Conservation (phyloP, 2,329 filamentous ascomycete species). For the Fusarium sterilihyphosum region DNA sequence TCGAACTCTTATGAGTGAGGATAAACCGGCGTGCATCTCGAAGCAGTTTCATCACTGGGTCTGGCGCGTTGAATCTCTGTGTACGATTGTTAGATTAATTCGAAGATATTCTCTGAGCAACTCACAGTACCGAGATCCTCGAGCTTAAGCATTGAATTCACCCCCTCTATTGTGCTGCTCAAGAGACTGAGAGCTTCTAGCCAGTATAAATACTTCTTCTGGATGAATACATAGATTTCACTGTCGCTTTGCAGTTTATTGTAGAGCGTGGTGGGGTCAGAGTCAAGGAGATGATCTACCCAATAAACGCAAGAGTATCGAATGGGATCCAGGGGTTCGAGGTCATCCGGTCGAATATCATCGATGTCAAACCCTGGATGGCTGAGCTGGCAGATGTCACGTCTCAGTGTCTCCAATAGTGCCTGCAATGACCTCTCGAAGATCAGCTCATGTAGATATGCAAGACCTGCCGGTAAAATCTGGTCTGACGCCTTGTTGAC, state of each 20-base stretch:
- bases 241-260: fast-evolving
- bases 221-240: fast-evolving
- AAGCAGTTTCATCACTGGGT: fast-evolving
- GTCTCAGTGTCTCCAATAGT: fast-evolving
- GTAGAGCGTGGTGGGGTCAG: fast-evolving
- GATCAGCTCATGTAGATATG: fast-evolving
- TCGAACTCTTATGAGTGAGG: fast-evolving
- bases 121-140: fast-evolving
- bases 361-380: fast-evolving
- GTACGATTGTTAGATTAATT: fast-evolving
- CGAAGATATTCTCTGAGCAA: fast-evolving
- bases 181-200: neutral
- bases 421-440: fast-evolving
- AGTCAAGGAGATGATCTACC: fast-evolving
- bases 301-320: neutral
- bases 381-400: fast-evolving
- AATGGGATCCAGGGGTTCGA: fast-evolving
- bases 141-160: fast-evolving
- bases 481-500: fast-evolving
- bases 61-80: fast-evolving
- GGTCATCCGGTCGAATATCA: fast-evolving
- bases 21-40: neutral
- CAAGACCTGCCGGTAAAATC: fast-evolving
- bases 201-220: neutral
- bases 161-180: fast-evolving